A percentile compares a stretch with the other conserved stretches of the same genome.
phyloP scores from a whole-genome alignment of 106 monocot genomes.

The Vanilla planifolia region DNA sequence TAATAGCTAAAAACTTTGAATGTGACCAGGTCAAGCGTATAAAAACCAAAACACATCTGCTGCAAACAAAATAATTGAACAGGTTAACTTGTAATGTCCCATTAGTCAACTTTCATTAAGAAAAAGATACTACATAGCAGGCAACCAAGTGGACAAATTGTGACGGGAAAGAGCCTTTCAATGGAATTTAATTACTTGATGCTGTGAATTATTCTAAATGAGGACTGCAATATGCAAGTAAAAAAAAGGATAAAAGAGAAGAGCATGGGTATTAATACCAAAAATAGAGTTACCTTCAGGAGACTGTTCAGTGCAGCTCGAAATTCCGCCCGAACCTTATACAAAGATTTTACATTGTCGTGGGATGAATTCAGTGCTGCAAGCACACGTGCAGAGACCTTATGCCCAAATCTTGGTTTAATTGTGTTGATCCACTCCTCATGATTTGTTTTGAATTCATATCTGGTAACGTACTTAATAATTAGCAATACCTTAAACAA shows the following conservation, averaged over 20 bases:
- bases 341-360: constrained; percentile 72
- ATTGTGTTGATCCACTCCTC: constrained; percentile 74
- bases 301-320: constrained; percentile 72
- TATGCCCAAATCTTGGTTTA: constrained; percentile 63
- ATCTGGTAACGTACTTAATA: constrained; percentile 44
- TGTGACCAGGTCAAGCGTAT: no score
- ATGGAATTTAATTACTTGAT: no score
- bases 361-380: constrained; percentile 49
- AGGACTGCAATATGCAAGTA: background rate
- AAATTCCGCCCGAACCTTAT: constrained; percentile 74
- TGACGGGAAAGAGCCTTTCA: no score
- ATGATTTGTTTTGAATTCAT: constrained; percentile 87
- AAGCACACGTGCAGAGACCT: constrained; percentile 58
- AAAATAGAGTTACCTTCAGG: constrained; percentile 52
- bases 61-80: no score
- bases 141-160: no score
- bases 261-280: background rate
- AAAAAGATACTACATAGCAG: no score
- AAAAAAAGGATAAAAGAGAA: background rate
- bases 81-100: no score
- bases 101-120: no score
- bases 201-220: no score
- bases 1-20: no score
- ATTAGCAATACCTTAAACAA: no score
- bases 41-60: no score